Percentiles rank a stretch among this genome's conserved stretches.
phyloP scores from a whole-genome alignment of 1,139 yeast genomes.

The Blastobotrys malaysiensis region DNA sequence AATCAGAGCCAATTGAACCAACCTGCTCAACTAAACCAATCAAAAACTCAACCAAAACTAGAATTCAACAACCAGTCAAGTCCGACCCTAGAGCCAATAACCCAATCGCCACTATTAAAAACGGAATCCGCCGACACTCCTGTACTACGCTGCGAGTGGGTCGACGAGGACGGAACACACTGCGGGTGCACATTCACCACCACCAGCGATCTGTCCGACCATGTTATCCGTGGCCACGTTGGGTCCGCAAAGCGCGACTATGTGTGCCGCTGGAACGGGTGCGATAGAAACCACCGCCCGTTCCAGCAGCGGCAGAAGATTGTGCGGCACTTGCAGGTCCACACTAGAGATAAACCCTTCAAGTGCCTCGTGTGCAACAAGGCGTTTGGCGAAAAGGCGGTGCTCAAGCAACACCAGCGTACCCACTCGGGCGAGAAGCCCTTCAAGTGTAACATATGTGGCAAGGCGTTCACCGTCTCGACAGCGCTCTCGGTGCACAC shows the following conservation, averaged over 20 bases:
- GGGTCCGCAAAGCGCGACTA: constrained; percentile 70
- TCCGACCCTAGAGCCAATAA: too few species aligned
- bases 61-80: too few species aligned
- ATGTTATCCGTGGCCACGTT: constrained; percentile 60
- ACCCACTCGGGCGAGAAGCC: constrained; percentile 80
- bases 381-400: constrained; percentile 60
- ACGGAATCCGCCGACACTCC: constrained; percentile 22
- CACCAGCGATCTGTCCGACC: constrained; percentile 63
- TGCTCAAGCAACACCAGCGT: constrained; percentile 54
- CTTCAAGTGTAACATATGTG: constrained; percentile 62
- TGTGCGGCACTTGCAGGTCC: constrained; percentile 79
- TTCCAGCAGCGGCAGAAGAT: constrained; percentile 84
- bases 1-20: too few species aligned
- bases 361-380: constrained; percentile 63
- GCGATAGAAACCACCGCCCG: constrained; percentile 54
- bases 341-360: constrained; percentile 78
- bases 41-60: too few species aligned
- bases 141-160: constrained; percentile 54
- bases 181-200: constrained; percentile 49
- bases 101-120: not conserved
- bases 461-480: constrained; percentile 55
- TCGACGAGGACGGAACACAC: constrained; percentile 35
- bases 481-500: constrained; percentile 58
- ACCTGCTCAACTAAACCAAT: too few species aligned
- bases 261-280: constrained; percentile 71